Evolutionary conservation across 768 basidiomycete species (phyloP).

Genomic region (Tulasnella sp.): DNA sequence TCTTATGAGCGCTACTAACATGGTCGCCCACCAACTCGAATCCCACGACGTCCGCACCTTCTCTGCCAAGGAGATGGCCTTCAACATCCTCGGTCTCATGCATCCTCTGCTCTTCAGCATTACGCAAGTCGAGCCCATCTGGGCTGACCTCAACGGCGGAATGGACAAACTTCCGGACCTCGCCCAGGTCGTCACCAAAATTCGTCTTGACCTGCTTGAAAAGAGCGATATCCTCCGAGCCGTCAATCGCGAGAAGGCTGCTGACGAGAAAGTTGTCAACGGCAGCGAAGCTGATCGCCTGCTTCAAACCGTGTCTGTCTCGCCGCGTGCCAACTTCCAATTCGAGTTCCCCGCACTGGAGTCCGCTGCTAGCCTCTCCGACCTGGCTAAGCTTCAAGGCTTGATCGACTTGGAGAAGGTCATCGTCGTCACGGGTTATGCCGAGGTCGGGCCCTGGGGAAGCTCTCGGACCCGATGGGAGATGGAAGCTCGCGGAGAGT

Average conservation of each 20-base stretch:
- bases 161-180: constrained; percentile 97
- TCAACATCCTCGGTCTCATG: constrained; percentile 99
- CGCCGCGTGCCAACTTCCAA: constrained; percentile 96
- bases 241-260: constrained; percentile 84
- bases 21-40: constrained; percentile 89
- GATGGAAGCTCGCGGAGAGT: constrained; percentile 96
- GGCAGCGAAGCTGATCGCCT: constrained; percentile 88
- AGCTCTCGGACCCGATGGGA: constrained; percentile 98
- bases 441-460: constrained; percentile 97
- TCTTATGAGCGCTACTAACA: constrained; percentile 91
- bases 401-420: constrained; percentile 94
- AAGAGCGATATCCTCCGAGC: constrained; percentile 90
- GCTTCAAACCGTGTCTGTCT: constrained; percentile 82
- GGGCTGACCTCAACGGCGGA: constrained; percentile 97
- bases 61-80: constrained; percentile 99
- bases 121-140: constrained; percentile 97
- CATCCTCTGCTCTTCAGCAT: constrained; percentile 98
- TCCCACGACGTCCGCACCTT: constrained; percentile 90
- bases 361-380: constrained; percentile 48
- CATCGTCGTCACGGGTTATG: constrained; percentile 90
- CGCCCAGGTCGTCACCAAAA: constrained; percentile 79
- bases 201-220: constrained; percentile 67
- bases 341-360: constrained; percentile 90
- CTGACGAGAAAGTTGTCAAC: constrained; percentile 87
- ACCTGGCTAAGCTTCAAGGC: constrained; percentile 71